Evolutionary conservation across 371 early-diverging fungal genomes (phyloP), one percentile per base, ranked within the genome.

Genomic region (Mortierella sp.): DNA sequence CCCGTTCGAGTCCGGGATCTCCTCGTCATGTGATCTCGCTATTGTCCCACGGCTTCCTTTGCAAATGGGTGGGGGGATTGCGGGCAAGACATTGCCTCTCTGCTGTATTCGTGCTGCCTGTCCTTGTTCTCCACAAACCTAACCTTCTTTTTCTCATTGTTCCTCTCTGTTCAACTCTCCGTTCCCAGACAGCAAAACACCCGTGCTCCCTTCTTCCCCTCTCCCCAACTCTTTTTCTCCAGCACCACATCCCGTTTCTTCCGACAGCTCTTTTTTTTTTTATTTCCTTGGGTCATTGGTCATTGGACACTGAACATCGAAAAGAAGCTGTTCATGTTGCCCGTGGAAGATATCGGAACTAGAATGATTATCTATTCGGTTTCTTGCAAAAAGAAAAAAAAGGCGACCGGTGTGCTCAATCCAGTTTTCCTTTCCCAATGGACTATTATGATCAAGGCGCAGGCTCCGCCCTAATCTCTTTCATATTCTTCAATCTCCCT

Each of bases 291-390:
- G 43, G 43, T 6, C 43, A 40, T 40, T 40, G 43, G 43, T 40
- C 43, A 40, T 40, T 4, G 43, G 6, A 40, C 43, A 40, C 43
- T 6, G 6, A 40, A 40, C 43, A 40, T 40, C 43, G 43, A 40
- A 40, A 40, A 64, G 10, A 40, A 64, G 3, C 37, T 55, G 6
- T 51, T 44, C 43, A 40, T 46, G 2, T 43, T 54, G 24, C 24
- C 6, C 16, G 14, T 74, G 75, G 75, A 74, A 37, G 46, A 74
- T 64, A 24, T 50, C 75, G 75, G 75, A 64, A 74, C 73, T 67
- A 74, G 40, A 74, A 74, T 6, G n/a, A n/a, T n/a, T n/a, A n/a
- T n/a, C n/a, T n/a, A n/a, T n/a, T n/a, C n/a, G n/a, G n/a, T n/a
- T n/a, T n/a, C n/a, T n/a, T n/a, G n/a, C n/a, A n/a, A n/a, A n/a